Evolutionary conservation across 73 alveolate genomes (phyloP).

Genomic region (Paraurostyla sp.): DNA sequence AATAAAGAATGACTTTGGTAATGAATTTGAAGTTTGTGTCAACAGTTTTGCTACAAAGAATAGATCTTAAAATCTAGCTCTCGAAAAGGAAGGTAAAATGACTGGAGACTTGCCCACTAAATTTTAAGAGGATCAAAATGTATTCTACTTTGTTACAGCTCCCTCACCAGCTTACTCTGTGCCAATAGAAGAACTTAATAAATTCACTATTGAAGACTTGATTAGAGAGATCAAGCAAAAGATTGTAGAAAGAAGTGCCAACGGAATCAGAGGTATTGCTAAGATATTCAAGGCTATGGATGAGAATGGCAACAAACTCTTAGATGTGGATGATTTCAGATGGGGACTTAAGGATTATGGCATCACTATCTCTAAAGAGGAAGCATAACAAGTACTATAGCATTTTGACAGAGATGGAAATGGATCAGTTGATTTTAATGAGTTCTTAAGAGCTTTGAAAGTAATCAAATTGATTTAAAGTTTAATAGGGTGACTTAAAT

Average conservation of each 20-base stretch:
- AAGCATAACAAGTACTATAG: constrained; percentile 69
- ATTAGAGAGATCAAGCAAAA: constrained; percentile 62
- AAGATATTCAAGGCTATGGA: constrained; percentile 89
- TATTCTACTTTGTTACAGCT: constrained; percentile 73
- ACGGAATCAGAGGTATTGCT: constrained; percentile 86
- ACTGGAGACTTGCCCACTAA: constrained; percentile 77
- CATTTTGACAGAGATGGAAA: constrained; percentile 88
- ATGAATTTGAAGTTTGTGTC: constrained; percentile 84
- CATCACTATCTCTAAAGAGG: constrained; percentile 79
- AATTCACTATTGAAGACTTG: constrained; percentile 70
- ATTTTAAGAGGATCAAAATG: constrained; percentile 70
- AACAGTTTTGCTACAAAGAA: constrained; percentile 71
- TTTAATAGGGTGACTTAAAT: constrained; percentile 82
- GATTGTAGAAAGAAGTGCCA: constrained; percentile 73
- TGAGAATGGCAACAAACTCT: constrained; percentile 80
- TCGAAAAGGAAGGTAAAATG: constrained; percentile 76
- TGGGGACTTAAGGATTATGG: constrained; percentile 91
- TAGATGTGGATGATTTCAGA: constrained; percentile 91
- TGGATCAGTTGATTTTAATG: constrained; percentile 90
- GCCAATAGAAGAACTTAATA: constrained; percentile 66
- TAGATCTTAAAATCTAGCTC: constrained; percentile 71
- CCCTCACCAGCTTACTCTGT: constrained; percentile 71
- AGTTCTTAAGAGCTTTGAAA: constrained; percentile 77
- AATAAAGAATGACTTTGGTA: constrained; percentile 80
- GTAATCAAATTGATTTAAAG: constrained; percentile 44